Conservation (phyloP, 805 yeast species). For the Zygosaccharomyces kombuchaensis region DNA sequence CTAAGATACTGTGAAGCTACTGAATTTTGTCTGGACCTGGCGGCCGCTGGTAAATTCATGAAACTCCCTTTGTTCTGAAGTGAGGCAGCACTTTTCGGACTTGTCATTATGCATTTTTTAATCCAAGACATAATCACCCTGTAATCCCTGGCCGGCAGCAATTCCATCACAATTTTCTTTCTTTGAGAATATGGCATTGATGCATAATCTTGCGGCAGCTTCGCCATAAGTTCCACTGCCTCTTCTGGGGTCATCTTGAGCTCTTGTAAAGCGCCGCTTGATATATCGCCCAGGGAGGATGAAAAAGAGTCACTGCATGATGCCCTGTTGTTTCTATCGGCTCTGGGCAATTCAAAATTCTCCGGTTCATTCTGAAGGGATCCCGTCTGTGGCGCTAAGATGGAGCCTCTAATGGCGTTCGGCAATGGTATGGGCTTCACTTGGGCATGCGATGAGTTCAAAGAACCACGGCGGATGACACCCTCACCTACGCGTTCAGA, state of each 20-base stretch:
- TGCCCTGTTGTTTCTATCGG: background rate
- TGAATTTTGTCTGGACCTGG: conserved; percentile 29
- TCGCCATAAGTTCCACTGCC: conserved; percentile 30
- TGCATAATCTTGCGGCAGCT: conserved; percentile 49
- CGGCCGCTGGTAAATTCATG: conserved; percentile 6
- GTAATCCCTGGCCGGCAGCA: conserved; percentile 38
- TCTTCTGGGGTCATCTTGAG: conserved; percentile 26
- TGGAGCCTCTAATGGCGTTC: conserved; percentile 10
- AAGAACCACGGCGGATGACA: background rate
- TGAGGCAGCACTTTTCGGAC: conserved; percentile 27
- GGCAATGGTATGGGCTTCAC: conserved; percentile 39
- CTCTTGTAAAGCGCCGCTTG: conserved; percentile 15
- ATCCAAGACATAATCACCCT: conserved; percentile 31
- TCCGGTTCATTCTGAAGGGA: conserved; percentile 1
- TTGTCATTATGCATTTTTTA: conserved; percentile 25
- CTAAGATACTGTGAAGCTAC: conserved; percentile 34
- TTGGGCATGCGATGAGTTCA: conserved; percentile 33
- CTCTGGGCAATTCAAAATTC: conserved; percentile 2
- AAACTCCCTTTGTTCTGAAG: conserved; percentile 9
- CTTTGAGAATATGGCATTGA: conserved; percentile 60
- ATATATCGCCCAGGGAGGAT: conserved; percentile 17
- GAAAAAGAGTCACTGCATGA: conserved; percentile 13
- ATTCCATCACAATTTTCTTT: conserved; percentile 38
- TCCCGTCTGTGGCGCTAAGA: conserved; percentile 16
- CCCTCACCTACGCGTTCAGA: background rate